Evolutionary conservation across 768 basidiomycete species (phyloP).

Genomic region (Nevesoporus exiguus): DNA sequence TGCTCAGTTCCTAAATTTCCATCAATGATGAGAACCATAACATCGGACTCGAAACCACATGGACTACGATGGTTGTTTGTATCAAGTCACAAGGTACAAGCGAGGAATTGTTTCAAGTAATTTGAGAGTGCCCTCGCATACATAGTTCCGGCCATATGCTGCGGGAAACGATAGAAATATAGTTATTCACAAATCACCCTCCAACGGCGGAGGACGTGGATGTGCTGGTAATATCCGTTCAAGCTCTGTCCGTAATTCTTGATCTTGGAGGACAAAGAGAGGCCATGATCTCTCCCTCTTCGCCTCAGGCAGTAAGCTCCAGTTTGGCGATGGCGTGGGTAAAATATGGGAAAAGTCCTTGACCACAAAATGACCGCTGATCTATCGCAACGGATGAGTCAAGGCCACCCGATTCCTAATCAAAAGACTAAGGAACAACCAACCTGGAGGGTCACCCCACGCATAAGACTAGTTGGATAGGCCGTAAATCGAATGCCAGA

Average conservation of each 20-base stretch:
- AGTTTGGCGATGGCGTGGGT: slow-evolving; percentile 74
- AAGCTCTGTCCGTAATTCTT: slow-evolving; percentile 16
- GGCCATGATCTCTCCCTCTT: slow-evolving; percentile 23
- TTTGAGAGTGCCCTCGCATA: no score
- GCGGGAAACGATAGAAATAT: no score
- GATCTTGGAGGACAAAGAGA: slow-evolving; percentile 12
- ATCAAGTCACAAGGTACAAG: no score
- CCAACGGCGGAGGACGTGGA: neutral
- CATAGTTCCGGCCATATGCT: no score
- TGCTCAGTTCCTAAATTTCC: no score
- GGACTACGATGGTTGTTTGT: no score
- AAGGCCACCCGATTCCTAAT: neutral
- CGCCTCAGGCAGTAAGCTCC: slow-evolving; percentile 34
- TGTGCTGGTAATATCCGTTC: slow-evolving; percentile 14
- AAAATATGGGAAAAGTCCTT: slow-evolving; percentile 88
- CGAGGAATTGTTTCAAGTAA: no score
- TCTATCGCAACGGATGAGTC: slow-evolving; percentile 12
- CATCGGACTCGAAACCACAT: no score
- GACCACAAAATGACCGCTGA: slow-evolving; percentile 45
- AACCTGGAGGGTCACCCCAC: slow-evolving; percentile 9
- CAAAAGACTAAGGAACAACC: neutral
- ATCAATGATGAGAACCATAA: neutral
- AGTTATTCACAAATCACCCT: neutral
- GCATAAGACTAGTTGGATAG: slow-evolving; percentile 47
- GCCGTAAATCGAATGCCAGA: slow-evolving; percentile 54